These are phyloP conservation scores for Brassica incana DNA, from an alignment of 345 rosid species.

Conservation along the genomic window DNA sequence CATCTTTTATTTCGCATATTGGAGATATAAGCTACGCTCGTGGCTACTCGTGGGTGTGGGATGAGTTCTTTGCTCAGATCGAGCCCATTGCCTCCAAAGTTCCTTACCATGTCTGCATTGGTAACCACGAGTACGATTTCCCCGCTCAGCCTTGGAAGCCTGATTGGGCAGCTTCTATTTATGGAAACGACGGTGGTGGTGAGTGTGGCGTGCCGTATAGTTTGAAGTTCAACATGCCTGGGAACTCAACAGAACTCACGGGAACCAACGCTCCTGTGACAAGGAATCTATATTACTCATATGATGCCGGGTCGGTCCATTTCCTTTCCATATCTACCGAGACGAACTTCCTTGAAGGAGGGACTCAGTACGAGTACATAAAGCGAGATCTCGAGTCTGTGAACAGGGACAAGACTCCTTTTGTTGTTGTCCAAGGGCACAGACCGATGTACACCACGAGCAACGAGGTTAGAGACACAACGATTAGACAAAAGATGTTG, in stretches of 20 bases:
- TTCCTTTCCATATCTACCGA: conserved; percentile 83
- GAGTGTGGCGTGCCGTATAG: conserved; percentile 96
- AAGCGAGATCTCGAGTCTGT: conserved; percentile 77
- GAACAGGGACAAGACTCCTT: conserved; percentile 70
- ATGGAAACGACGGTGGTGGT: conserved; percentile 89
- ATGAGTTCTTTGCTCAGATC: conserved; percentile 72
- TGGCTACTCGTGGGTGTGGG: conserved; percentile 94
- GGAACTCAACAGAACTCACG: conserved; percentile 74
- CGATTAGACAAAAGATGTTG: conserved; percentile 57
- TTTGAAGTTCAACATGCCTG: conserved; percentile 83
- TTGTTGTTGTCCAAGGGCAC: conserved; percentile 81
- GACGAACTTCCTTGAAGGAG: conserved; percentile 76
- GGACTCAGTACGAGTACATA: conserved; percentile 64
- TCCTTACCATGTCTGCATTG: conserved; percentile 92
- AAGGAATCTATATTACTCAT: conserved; percentile 79
- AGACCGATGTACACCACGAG: conserved; percentile 97
- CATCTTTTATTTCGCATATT: conserved; percentile 71
- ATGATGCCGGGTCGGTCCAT: conserved; percentile 68
- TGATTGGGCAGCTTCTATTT: conserved; percentile 52
- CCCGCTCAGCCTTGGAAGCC: conserved; percentile 93
- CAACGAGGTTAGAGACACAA: conserved; percentile 57
- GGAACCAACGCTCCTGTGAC: conserved; percentile 74
- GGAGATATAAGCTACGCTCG: conserved; percentile 97
- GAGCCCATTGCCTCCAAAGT: conserved; percentile 83
- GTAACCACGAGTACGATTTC: conserved; percentile 93